Evolutionary conservation across 495 filamentous ascomycete species (phyloP), one percentile per base, ranked within the genome.

Genomic region (Cryomyces minteri): DNA sequence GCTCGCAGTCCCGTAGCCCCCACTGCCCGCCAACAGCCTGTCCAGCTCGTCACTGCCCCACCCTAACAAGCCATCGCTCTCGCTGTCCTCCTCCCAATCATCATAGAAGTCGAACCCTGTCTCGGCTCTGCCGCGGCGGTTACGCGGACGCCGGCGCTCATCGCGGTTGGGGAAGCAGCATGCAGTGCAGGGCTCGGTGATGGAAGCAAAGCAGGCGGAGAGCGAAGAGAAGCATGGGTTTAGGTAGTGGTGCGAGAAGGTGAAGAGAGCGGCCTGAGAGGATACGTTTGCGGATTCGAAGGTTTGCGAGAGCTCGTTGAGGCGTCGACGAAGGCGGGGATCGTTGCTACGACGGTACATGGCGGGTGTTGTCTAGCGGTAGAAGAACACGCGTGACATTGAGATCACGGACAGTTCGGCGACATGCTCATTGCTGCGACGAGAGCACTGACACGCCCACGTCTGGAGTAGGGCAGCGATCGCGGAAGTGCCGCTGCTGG

Each of bases 101-200:
- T 98, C 90, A 65, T 98, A 98, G 66, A 98, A 98, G 53, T 94
- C 92, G 53, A 98, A 98, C 50, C 74, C 82, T 37, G 79, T 75
- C 57, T 94, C 87, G 29, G 83, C 78, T 36, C 76, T 64, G 7
- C 78, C 80, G 50, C 79, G 66, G 63, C 74, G 67, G 43, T 73
- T 68, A 40, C 85, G 73, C 18, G 18, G 18, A 5, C 82, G 76
- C 25, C 75, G 64, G 37, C 80, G 80, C 53, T 84, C 84, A 46
- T 88, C 82, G 42, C 76, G 75, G 53, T 67, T 72, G 11, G 81
- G 77, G 29, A 86, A 69, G 59, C 86, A 94, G 1, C 77, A 69
- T 36, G 71, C 67, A 12, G 79, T 74, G 58, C 86, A 94, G 1
- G 77, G 70, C 37, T 71, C 67, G 14, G 79, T 74, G 58, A 84